These are phyloP conservation scores for Penicillium sp. DNA, from an alignment of 2,329 filamentous ascomycete species.

Conservation along the genomic window DNA sequence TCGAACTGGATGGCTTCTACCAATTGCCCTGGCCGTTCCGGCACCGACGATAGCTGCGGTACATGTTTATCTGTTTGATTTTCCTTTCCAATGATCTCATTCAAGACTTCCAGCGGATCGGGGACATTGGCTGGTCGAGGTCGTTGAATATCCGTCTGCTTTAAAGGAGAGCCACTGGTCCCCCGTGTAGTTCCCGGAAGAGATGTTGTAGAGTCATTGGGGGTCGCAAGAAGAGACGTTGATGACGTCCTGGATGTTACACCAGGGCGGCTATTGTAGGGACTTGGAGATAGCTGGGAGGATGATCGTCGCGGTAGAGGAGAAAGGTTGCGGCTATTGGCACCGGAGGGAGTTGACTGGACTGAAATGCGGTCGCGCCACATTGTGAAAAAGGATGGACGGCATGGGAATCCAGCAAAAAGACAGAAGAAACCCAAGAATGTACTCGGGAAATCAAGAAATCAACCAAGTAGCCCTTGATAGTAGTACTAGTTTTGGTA, in stretches of 20 bases:
- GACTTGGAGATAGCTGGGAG: slow-evolving; percentile 65
- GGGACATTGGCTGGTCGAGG: slow-evolving; percentile 55
- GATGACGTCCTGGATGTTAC: slow-evolving; percentile 71
- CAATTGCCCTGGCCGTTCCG: slow-evolving; percentile 46
- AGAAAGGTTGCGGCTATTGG: slow-evolving; percentile 63
- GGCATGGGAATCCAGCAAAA: slow-evolving; percentile 2
- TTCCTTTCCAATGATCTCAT: slow-evolving; percentile 53
- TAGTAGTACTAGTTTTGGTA: neutral
- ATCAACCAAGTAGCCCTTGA: neutral
- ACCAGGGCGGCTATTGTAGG: slow-evolving; percentile 65
- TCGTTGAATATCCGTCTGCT: slow-evolving; percentile 51
- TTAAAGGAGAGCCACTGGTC: slow-evolving; percentile 66
- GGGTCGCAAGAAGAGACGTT: slow-evolving; percentile 66
- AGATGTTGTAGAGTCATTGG: slow-evolving; percentile 74
- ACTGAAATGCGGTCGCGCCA: slow-evolving; percentile 86
- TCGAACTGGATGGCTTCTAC: slow-evolving; percentile 73
- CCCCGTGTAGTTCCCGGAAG: slow-evolving; percentile 64
- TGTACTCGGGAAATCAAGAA: neutral
- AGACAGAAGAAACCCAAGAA: neutral
- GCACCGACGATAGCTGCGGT: slow-evolving; percentile 3
- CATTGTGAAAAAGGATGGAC: slow-evolving; percentile 51
- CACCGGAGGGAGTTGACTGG: slow-evolving; percentile 63
- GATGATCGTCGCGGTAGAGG: slow-evolving; percentile 67
- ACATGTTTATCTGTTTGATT: slow-evolving; percentile 14
- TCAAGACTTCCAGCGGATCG: slow-evolving; percentile 70